Evolutionary conservation across 768 basidiomycete species (phyloP).

Genomic region (Favolaschia claudopus): DNA sequence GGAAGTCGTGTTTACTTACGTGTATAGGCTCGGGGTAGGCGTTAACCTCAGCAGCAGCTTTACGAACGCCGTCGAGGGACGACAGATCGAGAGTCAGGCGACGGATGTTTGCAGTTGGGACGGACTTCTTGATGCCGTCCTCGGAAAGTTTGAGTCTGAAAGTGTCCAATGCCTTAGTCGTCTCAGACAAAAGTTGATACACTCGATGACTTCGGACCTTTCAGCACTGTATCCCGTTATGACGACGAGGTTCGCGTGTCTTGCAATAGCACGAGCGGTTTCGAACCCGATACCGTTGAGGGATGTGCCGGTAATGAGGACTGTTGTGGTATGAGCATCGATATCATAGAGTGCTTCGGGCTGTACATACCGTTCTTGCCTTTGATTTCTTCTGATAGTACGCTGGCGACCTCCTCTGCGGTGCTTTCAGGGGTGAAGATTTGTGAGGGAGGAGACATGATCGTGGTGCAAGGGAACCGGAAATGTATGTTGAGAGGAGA

Average conservation of each 20-base stretch:
- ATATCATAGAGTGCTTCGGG: neutral
- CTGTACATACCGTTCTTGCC: slow-evolving; percentile 2
- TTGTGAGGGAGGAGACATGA: neutral
- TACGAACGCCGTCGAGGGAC: slow-evolving; percentile 1
- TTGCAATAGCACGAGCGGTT: neutral
- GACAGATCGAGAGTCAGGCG: slow-evolving; percentile 3
- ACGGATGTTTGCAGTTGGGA: slow-evolving; percentile 1
- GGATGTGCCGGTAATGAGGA: too few relatives aligned
- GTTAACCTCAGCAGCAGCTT: slow-evolving; percentile 5
- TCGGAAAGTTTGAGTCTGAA: neutral
- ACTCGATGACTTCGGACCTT: neutral
- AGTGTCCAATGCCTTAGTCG: neutral
- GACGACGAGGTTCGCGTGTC: neutral
- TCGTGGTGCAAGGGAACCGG: too few relatives aligned
- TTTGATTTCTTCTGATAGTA: slow-evolving; percentile 1
- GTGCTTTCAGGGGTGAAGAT: neutral
- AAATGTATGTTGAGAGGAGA: too few relatives aligned
- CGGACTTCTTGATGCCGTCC: neutral
- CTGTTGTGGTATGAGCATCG: neutral
- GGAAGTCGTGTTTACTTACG: neutral
- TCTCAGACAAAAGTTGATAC: neutral
- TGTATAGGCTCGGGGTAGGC: slow-evolving; percentile 2
- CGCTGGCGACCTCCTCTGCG: too few relatives aligned
- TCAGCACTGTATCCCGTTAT: neutral
- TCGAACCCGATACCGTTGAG: slow-evolving; percentile 1